A percentile compares a stretch with the other conserved stretches of the same genome.
phyloP scores from a whole-genome alignment of 2,329 filamentous ascomycete species.

The Exophiala sideris region DNA sequence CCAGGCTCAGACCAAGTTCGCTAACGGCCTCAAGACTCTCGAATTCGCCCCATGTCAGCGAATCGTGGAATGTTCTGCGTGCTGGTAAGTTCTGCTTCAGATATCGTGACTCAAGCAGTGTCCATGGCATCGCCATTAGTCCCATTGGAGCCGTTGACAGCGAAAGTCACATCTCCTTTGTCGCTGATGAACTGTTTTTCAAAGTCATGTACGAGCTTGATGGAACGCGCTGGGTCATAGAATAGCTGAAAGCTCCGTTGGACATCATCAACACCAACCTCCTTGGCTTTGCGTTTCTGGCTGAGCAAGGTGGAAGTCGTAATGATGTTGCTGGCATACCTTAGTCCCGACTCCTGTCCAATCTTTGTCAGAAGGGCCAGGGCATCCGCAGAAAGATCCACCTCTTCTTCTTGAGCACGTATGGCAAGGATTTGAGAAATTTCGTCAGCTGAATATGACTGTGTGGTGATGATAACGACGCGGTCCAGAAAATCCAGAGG shows the following conservation, averaged over 20 bases:
- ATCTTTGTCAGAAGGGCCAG: conserved; percentile 93
- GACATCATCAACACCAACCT: conserved; percentile 82
- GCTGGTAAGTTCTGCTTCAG: neutral
- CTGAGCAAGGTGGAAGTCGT: conserved; percentile 86
- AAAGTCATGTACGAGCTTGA: conserved; percentile 84
- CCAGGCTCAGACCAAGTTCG: too few species aligned
- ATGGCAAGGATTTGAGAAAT: conserved; percentile 91
- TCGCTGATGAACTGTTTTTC: conserved; percentile 93
- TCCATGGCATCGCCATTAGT: conserved; percentile 66
- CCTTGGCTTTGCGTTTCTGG: conserved; percentile 78
- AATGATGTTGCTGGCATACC: conserved; percentile 98
- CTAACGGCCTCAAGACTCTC: too few species aligned
- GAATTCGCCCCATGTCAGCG: neutral
- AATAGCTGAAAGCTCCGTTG: conserved; percentile 92
- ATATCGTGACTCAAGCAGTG: conserved; percentile 48
- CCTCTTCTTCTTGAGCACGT: conserved; percentile 90
- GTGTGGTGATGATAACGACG: conserved; percentile 93
- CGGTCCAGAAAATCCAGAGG: conserved; percentile 95
- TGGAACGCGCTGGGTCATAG: conserved; percentile 82
- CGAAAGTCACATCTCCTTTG: conserved; percentile 73
- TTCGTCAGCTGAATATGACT: conserved; percentile 76
- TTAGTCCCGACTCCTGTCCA: conserved; percentile 82
- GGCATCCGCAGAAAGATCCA: conserved; percentile 85
- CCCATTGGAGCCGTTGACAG: conserved; percentile 37
- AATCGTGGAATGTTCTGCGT: neutral